Evolutionary conservation across 1,284 basidiomycete genomes (phyloP).

Genomic region (Vanrija humicola): DNA sequence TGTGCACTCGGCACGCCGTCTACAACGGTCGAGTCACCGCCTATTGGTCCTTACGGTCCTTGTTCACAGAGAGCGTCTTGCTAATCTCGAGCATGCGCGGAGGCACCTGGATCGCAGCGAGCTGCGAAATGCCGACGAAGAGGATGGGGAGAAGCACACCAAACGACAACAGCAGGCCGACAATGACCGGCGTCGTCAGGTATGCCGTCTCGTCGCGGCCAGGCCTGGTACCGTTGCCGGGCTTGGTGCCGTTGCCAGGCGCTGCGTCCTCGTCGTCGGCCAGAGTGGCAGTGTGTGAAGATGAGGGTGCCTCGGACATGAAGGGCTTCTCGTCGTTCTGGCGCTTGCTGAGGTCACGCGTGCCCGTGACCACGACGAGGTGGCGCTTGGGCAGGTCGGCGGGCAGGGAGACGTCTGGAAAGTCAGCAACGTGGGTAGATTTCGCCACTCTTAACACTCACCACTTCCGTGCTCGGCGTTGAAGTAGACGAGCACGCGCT

Average conservation of each 20-base stretch:
- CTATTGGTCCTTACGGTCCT: constrained; percentile 75
- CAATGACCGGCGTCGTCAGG: constrained; percentile 74
- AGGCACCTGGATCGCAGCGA: constrained; percentile 69
- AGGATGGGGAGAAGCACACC: constrained; percentile 69
- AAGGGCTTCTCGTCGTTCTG: constrained; percentile 12
- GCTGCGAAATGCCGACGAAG: constrained; percentile 61
- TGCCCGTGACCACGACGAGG: constrained; percentile 40
- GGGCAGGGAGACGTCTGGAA: constrained; percentile 9
- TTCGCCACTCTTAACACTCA: background rate
- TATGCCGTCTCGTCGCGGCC: constrained; percentile 66
- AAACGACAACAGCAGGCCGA: constrained; percentile 62
- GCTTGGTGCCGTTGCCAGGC: constrained; percentile 24
- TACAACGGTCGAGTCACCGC: background rate
- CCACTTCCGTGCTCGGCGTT: constrained; percentile 9
- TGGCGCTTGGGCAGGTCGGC: constrained; percentile 18
- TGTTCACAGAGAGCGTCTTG: constrained; percentile 51
- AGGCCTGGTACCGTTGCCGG: constrained; percentile 21
- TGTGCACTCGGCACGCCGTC: constrained; percentile 2
- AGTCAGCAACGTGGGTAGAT: background rate
- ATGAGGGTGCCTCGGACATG: constrained; percentile 1
- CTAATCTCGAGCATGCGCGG: constrained; percentile 46
- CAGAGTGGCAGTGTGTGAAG: constrained; percentile 9
- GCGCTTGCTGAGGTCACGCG: constrained; percentile 20
- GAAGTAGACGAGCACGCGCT: constrained; percentile 8
- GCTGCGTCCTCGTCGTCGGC: constrained; percentile 11